phyloP scores from a whole-genome alignment of 2,329 filamentous ascomycete species.

The Raffaelea ambrosiae region DNA sequence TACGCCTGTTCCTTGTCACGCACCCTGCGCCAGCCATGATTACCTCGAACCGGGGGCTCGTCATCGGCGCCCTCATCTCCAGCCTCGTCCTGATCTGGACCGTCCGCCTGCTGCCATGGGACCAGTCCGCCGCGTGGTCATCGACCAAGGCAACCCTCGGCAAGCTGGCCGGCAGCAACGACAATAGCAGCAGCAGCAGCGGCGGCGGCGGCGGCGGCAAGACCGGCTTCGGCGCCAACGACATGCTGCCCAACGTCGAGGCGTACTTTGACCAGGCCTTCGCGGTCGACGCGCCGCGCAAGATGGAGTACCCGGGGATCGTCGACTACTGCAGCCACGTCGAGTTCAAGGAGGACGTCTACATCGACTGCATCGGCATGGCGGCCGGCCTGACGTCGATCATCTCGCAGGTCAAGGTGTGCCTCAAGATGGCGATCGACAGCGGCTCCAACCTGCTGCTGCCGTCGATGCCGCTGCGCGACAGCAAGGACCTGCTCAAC shows the following conservation, averaged over 20 bases:
- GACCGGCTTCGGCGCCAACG: background rate
- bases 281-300: constrained; percentile 9
- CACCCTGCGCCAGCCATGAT: background rate
- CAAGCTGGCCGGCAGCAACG: background rate
- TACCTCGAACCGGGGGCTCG: background rate
- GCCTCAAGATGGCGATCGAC: constrained; percentile 22
- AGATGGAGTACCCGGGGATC: constrained; percentile 16
- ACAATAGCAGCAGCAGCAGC: background rate
- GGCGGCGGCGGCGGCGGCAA: background rate
- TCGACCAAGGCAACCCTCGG: background rate
- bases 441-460: constrained; percentile 17
- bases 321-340: constrained; percentile 14
- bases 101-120: background rate
- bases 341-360: constrained; percentile 17
- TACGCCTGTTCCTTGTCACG: too few relatives aligned
- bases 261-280: constrained; percentile 22
- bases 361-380: constrained; percentile 19
- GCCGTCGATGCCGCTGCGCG: constrained; percentile 20
- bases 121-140: background rate
- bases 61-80: background rate
- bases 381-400: constrained; percentile 20
- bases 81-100: background rate
- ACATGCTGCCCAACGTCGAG: constrained; percentile 8
- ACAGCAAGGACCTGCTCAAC: constrained; percentile 15
- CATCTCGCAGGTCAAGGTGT: constrained; percentile 22